Base-by-base conservation (phyloP, 2,329 filamentous ascomycete species). In the Neodidymelliopsis sp. region DNA sequence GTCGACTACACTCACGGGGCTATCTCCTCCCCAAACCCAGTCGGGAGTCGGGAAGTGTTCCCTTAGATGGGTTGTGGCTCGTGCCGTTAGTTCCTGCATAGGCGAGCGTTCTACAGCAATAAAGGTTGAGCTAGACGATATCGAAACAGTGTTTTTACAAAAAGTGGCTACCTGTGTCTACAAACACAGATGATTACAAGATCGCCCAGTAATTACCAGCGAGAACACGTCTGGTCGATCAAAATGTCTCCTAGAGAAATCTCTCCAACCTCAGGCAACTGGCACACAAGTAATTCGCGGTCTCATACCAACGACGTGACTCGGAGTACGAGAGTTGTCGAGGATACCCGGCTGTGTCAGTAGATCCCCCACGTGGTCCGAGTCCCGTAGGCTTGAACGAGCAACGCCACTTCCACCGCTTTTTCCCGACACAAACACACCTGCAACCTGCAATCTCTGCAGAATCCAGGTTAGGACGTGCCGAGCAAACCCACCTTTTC, bases 281-380 rank as follows among this genome's bases (percentile, higher is more conserved):
- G n/a, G n/a, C n/a, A n/a, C 18, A 11, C 8, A 30, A 12, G 29
- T 36, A 29, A 29, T 35, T 35, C 36, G 29, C 34, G 38, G 34
- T 16, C 29, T 41, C 25, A 35, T 29, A 29, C 3, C 24, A 39
- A 29, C 24, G 35, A 29, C 19, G 27, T 40, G 47, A 44, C 34
- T 49, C 34, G 39, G 28, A 41, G n/a, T 36, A 39, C 23, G 28
- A 30, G 44, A 13, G 11, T 22, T 48, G 49, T 48, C 49, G 39
- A 44, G 49, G 49, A 40, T 53, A 48, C 49, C 49, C 39, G 41
- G 49, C 38, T n/a, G 39, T 53, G 33, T 40, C 16, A 44, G 49
- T 39, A 43, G 49, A 53, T 53, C 49, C 49, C 49, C 49, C 49
- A 53, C 49, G 34, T 39, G 34, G 30, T 37, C 34, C 47, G 18